Percentiles rank a stretch among this genome's conserved stretches.
phyloP scores from a whole-genome alignment of 2,329 filamentous ascomycete species.

The Periconia sp. region DNA sequence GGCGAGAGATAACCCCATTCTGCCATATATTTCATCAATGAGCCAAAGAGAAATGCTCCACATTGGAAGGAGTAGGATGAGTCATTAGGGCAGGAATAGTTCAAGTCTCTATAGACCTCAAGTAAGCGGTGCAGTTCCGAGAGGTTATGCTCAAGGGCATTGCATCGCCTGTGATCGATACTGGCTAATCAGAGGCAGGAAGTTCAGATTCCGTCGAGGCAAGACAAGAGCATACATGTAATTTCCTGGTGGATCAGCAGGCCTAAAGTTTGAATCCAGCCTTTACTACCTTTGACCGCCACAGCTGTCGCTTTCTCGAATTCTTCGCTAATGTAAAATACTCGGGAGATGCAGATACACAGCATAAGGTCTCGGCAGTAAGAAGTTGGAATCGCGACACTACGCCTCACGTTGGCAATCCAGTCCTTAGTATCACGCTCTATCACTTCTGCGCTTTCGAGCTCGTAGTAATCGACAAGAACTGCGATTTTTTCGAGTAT shows the following conservation, averaged over 20 bases:
- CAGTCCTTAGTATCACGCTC: conserved; percentile 47
- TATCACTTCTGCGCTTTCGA: conserved; percentile 42
- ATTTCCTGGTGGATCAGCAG: conserved; percentile 5
- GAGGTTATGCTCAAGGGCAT: conserved; percentile 4
- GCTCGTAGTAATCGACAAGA: conserved; percentile 48
- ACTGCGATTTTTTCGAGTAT: conserved; percentile 49
- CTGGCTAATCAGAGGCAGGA: conserved; percentile 6
- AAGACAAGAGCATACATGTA: conserved; percentile 6
- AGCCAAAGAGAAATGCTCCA: conserved; percentile 6
- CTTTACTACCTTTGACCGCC: conserved; percentile 8
- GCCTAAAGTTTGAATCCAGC: too few species aligned
- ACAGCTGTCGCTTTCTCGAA: conserved; percentile 14
- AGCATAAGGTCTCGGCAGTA: too few species aligned
- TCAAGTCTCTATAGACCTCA: conserved; percentile 1
- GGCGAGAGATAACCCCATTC: conserved; percentile 6
- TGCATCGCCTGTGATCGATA: conserved; percentile 4
- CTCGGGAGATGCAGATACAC: conserved; percentile 25
- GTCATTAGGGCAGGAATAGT: conserved; percentile 3
- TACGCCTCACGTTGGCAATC: conserved; percentile 32
- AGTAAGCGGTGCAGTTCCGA: conserved; percentile 4
- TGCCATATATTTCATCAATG: conserved; percentile 5
- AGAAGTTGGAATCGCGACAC: conserved; percentile 3
- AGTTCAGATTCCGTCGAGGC: conserved; percentile 4
- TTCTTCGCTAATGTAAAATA: conserved; percentile 11
- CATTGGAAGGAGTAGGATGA: conserved; percentile 5